Conservation (phyloP, 768 basidiomycete species). For the Pisolithus tinctorius region DNA sequence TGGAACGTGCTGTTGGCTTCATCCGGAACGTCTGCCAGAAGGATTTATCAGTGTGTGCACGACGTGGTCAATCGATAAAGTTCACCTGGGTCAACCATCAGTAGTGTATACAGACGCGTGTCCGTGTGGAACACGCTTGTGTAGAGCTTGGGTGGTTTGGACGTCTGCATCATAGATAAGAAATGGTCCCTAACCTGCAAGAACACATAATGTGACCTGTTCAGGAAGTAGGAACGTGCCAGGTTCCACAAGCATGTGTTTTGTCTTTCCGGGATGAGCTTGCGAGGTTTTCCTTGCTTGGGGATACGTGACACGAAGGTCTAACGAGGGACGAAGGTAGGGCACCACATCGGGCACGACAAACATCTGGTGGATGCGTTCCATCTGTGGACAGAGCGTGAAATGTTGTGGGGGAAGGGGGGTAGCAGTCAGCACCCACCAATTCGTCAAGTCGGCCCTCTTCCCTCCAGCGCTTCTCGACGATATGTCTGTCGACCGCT, state of each 20-base stretch:
- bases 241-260: slow-evolving; percentile 49
- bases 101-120: slow-evolving; percentile 74
- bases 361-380: slow-evolving; percentile 85
- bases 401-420: not conserved
- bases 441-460: slow-evolving; percentile 80
- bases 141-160: slow-evolving; percentile 54
- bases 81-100: slow-evolving; percentile 83
- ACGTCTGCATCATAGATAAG: slow-evolving; percentile 36
- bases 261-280: slow-evolving; percentile 15
- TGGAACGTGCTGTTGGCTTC: slow-evolving; percentile 56
- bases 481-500: slow-evolving; percentile 67
- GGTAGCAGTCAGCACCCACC: slow-evolving; percentile 30
- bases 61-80: slow-evolving; percentile 17
- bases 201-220: slow-evolving; percentile 42
- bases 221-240: slow-evolving; percentile 62
- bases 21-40: slow-evolving; percentile 72
- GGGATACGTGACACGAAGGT: slow-evolving; percentile 63
- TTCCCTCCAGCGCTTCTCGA: slow-evolving; percentile 81
- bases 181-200: not conserved
- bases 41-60: slow-evolving; percentile 5
- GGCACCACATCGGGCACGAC: slow-evolving; percentile 86
- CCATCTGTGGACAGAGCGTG: slow-evolving; percentile 56
- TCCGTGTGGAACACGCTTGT: slow-evolving; percentile 80
- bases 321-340: slow-evolving; percentile 60
- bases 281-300: slow-evolving; percentile 20